Evolutionary conservation across 1,139 yeast species (phyloP).

Genomic region (Lodderomyces oxycetoniae): DNA sequence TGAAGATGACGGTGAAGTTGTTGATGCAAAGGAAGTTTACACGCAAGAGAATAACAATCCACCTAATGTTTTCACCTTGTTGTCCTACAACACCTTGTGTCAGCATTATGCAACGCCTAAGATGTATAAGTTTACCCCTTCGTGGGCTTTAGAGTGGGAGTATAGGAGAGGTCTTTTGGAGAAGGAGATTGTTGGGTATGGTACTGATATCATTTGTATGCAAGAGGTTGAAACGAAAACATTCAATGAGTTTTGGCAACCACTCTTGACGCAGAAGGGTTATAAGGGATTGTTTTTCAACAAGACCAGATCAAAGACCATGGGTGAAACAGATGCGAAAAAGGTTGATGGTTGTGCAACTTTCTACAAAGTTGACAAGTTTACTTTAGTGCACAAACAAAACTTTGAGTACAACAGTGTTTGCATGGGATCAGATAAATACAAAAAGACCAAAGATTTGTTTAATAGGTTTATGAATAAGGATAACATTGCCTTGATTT

Average conservation of each 20-base stretch:
- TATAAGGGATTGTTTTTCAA: conserved; percentile 80
- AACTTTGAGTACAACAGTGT: conserved; percentile 82
- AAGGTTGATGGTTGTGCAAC: conserved; percentile 98
- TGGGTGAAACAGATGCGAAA: conserved; percentile 76
- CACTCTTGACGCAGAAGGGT: conserved; percentile 66
- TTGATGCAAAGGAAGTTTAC: conserved; percentile 33
- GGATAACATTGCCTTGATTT: conserved; percentile 83
- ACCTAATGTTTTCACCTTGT: conserved; percentile 56
- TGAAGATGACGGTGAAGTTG: conserved; percentile 69
- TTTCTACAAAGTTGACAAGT: conserved; percentile 67
- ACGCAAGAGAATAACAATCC: conserved; percentile 17
- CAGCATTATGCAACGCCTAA: conserved; percentile 93
- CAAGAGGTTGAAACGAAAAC: conserved; percentile 94
- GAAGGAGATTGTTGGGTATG: conserved; percentile 61
- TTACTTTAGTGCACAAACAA: conserved; percentile 66
- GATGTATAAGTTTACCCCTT: conserved; percentile 90
- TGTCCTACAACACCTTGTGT: conserved; percentile 88
- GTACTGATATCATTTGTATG: conserved; percentile 78
- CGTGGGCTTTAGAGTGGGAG: conserved; percentile 97
- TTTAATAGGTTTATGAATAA: conserved; percentile 95
- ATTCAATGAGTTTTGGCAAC: conserved; percentile 82
- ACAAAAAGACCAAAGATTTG: conserved; percentile 89
- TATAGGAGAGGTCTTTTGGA: conserved; percentile 73
- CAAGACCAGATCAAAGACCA: conserved; percentile 89
- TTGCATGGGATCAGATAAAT: conserved; percentile 83